Evolutionary conservation across 1,284 basidiomycete species (phyloP), one percentile per base, ranked within the genome.

Genomic region (Trametes sp.): DNA sequence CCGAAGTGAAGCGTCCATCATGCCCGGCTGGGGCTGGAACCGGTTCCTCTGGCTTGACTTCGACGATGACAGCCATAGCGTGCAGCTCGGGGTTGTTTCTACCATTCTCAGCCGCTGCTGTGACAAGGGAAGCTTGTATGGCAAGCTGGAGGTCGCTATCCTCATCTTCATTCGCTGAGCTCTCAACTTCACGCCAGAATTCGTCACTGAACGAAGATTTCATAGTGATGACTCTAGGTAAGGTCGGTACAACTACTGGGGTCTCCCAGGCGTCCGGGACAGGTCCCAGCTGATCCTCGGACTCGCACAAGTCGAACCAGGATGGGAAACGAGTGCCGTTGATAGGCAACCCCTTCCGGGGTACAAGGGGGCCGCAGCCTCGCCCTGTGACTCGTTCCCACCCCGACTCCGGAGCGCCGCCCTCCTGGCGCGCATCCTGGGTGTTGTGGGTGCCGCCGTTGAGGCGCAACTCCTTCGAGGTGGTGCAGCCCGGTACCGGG

Each of bases 1-100:
- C 52, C 29, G 38, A 19, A 14, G 52, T 54, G 38, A 42, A 54
- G 19, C 38, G 38, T 24, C 52, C 52, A 10, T 54, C 52, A 11
- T 10, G 23, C 16, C 52, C 38, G 14, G 38, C 52, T 10, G 38
- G 38, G 2, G 10, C 13, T 2, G 52, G 38, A 19, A 16, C 14
- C 8, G 23, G 5, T 42, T 54, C 38, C 11, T 54, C 38, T 8
- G 36, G 26, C 19, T 44, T n/a, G 13, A 54, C n/a, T 31, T 54
- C 52, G 24, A 54, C 52, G 7, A 48, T 48, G 4, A 48, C 31
- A 1, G 44, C 42, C 44, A 48, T 44, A 19, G 45, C 45, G 2
- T 19, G 45, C 1, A 46, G 9, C n/a, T 14, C 24, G 13, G 2
- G 8, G 13, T 26, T 11, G 4, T 46, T 24, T 46, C 11, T 9